Evolutionary conservation across 345 rosid genomes (phyloP).

Genomic region (Boechera divaricarpa): DNA sequence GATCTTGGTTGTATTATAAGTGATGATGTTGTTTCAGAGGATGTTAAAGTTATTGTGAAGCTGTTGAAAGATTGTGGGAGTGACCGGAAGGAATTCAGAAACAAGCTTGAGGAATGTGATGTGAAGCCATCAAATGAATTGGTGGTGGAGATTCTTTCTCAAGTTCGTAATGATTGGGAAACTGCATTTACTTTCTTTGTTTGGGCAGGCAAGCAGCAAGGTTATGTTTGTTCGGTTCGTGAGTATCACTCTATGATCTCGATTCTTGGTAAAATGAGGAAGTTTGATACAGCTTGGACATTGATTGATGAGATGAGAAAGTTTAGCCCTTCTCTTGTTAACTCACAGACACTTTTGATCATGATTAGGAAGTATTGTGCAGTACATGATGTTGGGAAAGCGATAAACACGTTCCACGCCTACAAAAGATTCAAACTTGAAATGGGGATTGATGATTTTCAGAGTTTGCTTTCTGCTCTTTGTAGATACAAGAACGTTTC

Average conservation of each 20-base stretch:
- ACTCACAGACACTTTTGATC: slow-evolving; percentile 77
- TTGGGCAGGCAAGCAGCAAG: slow-evolving; percentile 78
- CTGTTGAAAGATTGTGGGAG: slow-evolving; percentile 50
- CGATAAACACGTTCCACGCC: slow-evolving; percentile 80
- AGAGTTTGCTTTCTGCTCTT: slow-evolving; percentile 86
- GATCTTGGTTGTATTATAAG: slow-evolving; percentile 12
- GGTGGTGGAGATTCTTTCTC: slow-evolving; percentile 76
- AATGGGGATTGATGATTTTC: slow-evolving; percentile 78
- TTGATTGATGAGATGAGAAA: slow-evolving; percentile 90
- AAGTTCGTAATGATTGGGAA: slow-evolving; percentile 84
- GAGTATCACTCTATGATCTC: slow-evolving; percentile 83
- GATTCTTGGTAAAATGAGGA: slow-evolving; percentile 84
- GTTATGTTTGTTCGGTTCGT: slow-evolving; percentile 61
- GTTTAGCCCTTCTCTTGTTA: slow-evolving; percentile 57
- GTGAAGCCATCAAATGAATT: slow-evolving; percentile 59
- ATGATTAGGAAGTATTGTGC: slow-evolving; percentile 93
- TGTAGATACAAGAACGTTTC: slow-evolving; percentile 91
- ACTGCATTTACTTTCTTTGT: slow-evolving; percentile 83
- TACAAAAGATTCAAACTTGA: slow-evolving; percentile 67
- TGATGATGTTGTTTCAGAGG: slow-evolving; percentile 45
- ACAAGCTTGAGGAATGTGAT: slow-evolving; percentile 63
- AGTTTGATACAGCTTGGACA: slow-evolving; percentile 89
- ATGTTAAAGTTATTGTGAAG: slow-evolving; percentile 52
- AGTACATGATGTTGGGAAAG: slow-evolving; percentile 79
- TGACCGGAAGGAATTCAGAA: slow-evolving; percentile 51